Evolutionary conservation across 345 rosid species (phyloP).

Genomic region (Eucalyptus curtisii): DNA sequence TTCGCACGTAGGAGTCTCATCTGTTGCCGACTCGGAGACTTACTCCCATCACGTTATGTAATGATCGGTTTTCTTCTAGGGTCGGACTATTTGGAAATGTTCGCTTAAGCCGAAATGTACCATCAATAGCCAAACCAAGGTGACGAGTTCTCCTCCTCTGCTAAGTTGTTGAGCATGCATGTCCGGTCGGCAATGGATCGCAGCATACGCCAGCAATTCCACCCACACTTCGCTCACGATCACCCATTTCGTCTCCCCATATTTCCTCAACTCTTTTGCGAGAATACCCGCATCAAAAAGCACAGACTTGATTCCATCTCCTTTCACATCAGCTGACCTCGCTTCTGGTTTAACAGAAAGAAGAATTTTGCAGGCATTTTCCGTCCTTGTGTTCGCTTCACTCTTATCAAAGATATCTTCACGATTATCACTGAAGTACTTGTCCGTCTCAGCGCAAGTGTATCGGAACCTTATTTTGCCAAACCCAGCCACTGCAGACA

Average conservation of each 20-base stretch:
- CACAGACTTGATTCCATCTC: not conserved
- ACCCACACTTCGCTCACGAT: slow-evolving; percentile 9
- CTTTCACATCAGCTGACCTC: not conserved
- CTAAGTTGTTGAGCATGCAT: slow-evolving; percentile 28
- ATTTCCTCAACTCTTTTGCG: not conserved
- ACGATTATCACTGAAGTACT: not conserved
- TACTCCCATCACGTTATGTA: not conserved
- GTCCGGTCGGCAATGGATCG: slow-evolving; percentile 1
- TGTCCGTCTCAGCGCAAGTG: not conserved
- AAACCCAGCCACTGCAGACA: not conserved
- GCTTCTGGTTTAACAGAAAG: not conserved
- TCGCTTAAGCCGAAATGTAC: not conserved
- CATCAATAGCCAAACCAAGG: not conserved
- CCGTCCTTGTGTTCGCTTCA: not conserved
- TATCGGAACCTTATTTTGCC: not conserved
- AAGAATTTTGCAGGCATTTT: not conserved
- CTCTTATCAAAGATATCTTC: not conserved
- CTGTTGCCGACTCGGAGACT: not conserved
- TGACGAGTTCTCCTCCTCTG: slow-evolving; percentile 35
- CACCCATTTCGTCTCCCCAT: not conserved
- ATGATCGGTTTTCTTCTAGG: not conserved
- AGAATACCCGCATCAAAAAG: not conserved
- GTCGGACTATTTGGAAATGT: not conserved
- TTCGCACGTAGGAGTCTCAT: not conserved
- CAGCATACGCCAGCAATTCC: slow-evolving; percentile 6